Percentiles rank a stretch among this genome's conserved stretches.
Evolutionary conservation across 441 rosid species (phyloP).

Genomic region (Adansonia gregorii): DNA sequence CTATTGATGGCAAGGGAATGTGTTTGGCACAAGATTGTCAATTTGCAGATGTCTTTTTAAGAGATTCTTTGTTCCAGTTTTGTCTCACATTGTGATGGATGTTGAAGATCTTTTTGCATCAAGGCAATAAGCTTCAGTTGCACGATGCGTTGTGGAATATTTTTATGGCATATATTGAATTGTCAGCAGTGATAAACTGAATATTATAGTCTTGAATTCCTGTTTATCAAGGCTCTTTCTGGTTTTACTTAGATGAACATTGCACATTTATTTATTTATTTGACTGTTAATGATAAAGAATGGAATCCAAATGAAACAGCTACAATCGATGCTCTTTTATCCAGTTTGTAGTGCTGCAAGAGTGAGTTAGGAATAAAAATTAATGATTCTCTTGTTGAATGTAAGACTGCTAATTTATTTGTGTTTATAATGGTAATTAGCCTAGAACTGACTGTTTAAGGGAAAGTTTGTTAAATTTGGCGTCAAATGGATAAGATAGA

Average conservation of each 20-base stretch:
- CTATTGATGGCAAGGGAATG: background rate
- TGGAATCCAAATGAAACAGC: background rate
- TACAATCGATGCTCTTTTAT: background rate
- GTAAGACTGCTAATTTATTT: background rate
- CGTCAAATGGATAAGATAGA: background rate
- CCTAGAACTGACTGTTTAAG: background rate
- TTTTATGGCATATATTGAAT: background rate
- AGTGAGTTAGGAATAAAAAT: background rate
- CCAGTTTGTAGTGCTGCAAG: background rate
- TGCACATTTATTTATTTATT: background rate
- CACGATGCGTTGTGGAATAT: background rate
- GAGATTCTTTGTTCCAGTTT: conserved; percentile 15
- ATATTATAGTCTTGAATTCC: background rate
- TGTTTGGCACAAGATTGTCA: background rate
- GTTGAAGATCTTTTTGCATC: background rate
- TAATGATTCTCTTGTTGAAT: background rate
- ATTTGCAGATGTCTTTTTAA: conserved; percentile 9
- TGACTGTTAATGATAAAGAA: background rate
- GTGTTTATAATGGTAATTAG: background rate
- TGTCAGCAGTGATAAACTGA: background rate
- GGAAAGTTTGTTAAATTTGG: background rate
- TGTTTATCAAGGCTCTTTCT: background rate
- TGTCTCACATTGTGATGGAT: background rate
- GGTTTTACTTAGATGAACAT: background rate
- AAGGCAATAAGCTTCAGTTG: background rate